A percentile compares a stretch with the other conserved stretches of the same genome.
These are phyloP conservation scores for Cladochytrium replicatum DNA, from an alignment of 192 early-diverging fungal genomes.

Conservation along the genomic window DNA sequence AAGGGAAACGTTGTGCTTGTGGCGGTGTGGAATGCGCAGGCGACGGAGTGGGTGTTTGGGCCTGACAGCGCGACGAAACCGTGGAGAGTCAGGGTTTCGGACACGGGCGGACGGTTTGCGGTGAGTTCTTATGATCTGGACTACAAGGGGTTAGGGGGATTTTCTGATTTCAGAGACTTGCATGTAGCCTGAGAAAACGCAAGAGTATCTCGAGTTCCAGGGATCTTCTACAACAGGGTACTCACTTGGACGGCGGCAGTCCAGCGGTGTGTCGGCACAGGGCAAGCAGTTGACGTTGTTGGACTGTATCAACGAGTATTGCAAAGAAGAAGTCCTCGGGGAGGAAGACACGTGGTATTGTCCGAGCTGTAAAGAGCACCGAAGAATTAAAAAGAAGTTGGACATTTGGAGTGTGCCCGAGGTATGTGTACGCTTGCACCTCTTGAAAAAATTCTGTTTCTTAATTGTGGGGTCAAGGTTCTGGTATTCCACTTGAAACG, in stretches of 20 bases:
- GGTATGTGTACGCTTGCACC: slow-evolving; percentile 8
- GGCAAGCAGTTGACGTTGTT: slow-evolving; percentile 42
- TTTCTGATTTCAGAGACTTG: too few species aligned
- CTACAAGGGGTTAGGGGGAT: too few species aligned
- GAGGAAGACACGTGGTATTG: slow-evolving; percentile 76
- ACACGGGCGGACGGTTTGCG: too few species aligned
- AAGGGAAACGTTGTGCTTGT: slow-evolving; percentile 4
- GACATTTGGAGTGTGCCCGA: slow-evolving; percentile 72
- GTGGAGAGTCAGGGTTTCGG: not conserved
- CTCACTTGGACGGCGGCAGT: not conserved
- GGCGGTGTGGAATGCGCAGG: slow-evolving; percentile 1
- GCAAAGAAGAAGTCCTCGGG: slow-evolving; percentile 59
- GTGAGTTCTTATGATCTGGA: too few species aligned
- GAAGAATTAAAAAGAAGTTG: slow-evolving; percentile 65
- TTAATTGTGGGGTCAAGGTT: too few species aligned
- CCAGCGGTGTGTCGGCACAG: not conserved
- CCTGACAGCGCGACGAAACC: not conserved
- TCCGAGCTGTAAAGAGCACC: slow-evolving; percentile 63
- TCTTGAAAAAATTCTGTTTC: slow-evolving; percentile 1
- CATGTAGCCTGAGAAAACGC: too few species aligned
- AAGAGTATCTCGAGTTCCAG: too few species aligned
- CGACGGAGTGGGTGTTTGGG: slow-evolving; percentile 6
- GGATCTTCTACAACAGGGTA: too few species aligned
- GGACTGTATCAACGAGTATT: slow-evolving; percentile 67
- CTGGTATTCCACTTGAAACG: slow-evolving; percentile 77